Base-by-base conservation (phyloP, 208 protist species). In the Acanthamoeba healyi region DNA sequence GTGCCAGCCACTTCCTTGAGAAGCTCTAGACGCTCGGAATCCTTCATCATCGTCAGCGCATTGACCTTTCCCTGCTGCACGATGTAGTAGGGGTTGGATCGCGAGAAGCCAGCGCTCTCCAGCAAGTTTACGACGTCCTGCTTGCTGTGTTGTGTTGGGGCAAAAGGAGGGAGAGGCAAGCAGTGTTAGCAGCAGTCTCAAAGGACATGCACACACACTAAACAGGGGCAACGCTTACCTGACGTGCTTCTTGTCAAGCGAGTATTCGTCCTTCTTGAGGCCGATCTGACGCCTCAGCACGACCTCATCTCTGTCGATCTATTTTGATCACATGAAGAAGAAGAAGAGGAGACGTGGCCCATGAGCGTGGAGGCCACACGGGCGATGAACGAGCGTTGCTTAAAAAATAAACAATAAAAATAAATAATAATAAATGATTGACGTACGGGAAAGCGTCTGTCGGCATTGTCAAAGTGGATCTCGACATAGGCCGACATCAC, bases 1-100 rank as follows among this genome's bases (percentile, higher is more conserved):
- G 99, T 99, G 34, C 99, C 99, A 0, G 99, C 99, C 0, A 99
- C 98, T 86, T 99, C 99, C 94, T 99, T 99, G 72, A 99, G 98
- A 54, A 99, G 95, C 44, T 99, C 97, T 24, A 99, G 98, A 14
- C 99, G 96, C 26, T 99, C 98, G 10, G 97, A 95, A 74, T 99
- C 99, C 90, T 97, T 98, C 98, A 99, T 99, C 92, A 97, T 98
- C 4, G 98, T 97, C n/a, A 99, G 95, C n/a, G 88, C 70, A 19
- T 94, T 93, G 29, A 98, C 98, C 95, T 99, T 99, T 51, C 99
- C 99, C 97, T 99, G 99, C 95, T 99, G 99, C 2, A 99, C 99
- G 77, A 99, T 99, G 96, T 99, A 99, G 96, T 99, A 99, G 19
- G 99, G 99, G 95, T 99, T 99, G 46, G 97, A 98, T 14, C 98